Conservation (phyloP, 371 early-diverging fungal species). For the Umbelopsis sp. region DNA sequence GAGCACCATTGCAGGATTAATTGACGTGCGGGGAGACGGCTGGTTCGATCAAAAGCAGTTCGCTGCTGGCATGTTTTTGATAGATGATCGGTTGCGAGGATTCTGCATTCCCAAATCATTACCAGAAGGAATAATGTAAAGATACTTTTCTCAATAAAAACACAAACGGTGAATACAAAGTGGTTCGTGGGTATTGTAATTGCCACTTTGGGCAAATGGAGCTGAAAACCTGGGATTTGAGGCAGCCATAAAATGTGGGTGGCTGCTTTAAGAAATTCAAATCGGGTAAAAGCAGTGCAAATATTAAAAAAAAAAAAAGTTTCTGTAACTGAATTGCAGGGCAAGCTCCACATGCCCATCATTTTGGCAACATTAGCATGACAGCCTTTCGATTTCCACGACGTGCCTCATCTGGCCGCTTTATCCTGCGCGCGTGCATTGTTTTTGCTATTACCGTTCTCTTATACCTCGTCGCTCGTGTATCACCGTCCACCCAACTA, state of each 20-base stretch:
- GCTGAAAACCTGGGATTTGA: too few relatives aligned
- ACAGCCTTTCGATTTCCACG: neutral
- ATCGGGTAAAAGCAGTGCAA: too few relatives aligned
- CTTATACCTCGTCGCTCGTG: neutral
- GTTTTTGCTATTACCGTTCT: neutral
- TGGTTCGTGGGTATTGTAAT: too few relatives aligned
- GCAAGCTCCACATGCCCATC: too few relatives aligned
- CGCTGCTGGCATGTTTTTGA: constrained; percentile 38
- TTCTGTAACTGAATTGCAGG: too few relatives aligned
- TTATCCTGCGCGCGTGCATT: neutral
- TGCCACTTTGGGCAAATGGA: neutral
- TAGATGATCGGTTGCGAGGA: constrained; percentile 42
- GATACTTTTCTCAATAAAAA: neutral
- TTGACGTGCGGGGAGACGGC: constrained; percentile 23
- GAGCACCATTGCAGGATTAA: neutral
- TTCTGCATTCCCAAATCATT: constrained; percentile 28
- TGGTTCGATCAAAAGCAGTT: constrained; percentile 23
- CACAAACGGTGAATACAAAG: too few relatives aligned
- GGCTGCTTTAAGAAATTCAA: too few relatives aligned
- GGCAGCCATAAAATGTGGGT: too few relatives aligned
- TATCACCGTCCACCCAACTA: neutral
- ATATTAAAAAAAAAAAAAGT: too few relatives aligned
- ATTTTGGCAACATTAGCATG: neutral
- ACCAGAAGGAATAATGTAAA: constrained; percentile 19
- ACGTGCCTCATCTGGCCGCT: neutral